These are phyloP conservation scores for Chalciporus pseudorubinellus DNA, from an alignment of 768 basidiomycete species.

Conservation along the genomic window DNA sequence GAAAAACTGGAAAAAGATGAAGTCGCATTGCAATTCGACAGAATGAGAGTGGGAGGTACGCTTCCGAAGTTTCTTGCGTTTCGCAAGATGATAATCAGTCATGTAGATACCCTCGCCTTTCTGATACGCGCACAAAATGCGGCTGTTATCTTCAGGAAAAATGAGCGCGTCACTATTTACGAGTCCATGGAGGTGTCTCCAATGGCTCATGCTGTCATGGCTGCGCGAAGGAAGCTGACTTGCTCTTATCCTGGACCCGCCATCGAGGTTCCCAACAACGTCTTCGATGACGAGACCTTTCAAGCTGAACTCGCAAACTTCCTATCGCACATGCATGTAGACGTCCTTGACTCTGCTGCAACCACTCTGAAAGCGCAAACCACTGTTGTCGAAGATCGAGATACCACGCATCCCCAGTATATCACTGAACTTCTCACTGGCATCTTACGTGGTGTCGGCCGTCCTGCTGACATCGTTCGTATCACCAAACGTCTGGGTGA, in stretches of 20 bases:
- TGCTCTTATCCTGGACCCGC: conserved; percentile 42
- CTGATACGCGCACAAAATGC: conserved; percentile 44
- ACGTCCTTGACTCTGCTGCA: not conserved
- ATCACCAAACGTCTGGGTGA: too few relatives aligned
- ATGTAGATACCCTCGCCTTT: conserved; percentile 35
- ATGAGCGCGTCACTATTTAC: conserved; percentile 24
- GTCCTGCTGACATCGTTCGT: too few relatives aligned
- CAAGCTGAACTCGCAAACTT: not conserved
- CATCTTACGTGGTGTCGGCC: too few relatives aligned
- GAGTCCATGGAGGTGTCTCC: conserved; percentile 45
- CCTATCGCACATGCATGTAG: not conserved
- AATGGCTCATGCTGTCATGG: conserved; percentile 28
- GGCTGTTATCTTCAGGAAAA: conserved; percentile 35
- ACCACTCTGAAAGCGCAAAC: too few relatives aligned
- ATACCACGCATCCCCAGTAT: too few relatives aligned
- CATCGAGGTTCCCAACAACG: conserved; percentile 27
- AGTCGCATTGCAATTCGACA: not conserved
- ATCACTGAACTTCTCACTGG: too few relatives aligned
- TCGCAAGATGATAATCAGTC: not conserved
- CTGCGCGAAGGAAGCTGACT: conserved; percentile 36
- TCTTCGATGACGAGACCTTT: not conserved
- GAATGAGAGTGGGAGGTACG: conserved; percentile 3
- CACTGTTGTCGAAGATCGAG: too few relatives aligned
- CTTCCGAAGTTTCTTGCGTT: not conserved
- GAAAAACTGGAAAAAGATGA: not conserved